Base-by-base conservation (phyloP, 257 asterid genomes). In the Plectranthus barbatus region DNA sequence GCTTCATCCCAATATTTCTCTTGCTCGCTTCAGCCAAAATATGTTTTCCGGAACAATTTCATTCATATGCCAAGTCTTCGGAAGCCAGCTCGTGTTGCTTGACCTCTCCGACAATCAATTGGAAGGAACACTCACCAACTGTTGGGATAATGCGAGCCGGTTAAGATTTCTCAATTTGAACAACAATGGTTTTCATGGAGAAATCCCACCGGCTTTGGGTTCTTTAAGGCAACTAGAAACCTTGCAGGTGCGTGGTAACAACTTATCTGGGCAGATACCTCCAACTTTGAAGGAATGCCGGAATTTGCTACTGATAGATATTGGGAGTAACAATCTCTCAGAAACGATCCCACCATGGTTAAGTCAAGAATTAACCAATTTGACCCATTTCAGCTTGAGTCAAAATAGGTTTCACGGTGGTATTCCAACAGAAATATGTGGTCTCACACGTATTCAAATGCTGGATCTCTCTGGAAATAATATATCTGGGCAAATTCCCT, bases 381-480 rank as follows among this genome's bases (percentile, higher is more conserved):
- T 75, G 65, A 49, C 9, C 0, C 20, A 74, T 56, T 62, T 78
- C n/a, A 53, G 56, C 61, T 54, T 78, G 34, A 50, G 68, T 19
- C 55, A 50, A 18, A 79, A 79, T 26, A 7, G 59, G 2, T 75
- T 75, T 31, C 14, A 39, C 15, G 84, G 78, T 24, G 56, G 34
- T 18, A 72, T 79, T 48, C 83, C 80, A 44, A 57, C 7, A 14
- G 66, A 60, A 60, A 33, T 79, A 3, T 79, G 81, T 17, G 42
- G 14, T 48, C 77, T 70, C 13, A 34, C 62, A n/a, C 5, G 9
- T 21, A 59, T 79, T 41, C 80, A 79, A 42, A 15, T 79, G 41
- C 51, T 79, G 42, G 84, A 79, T 71, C 67, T 79, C 5, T 79
- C 84, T 21, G 33, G 53, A 48, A 76, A 79, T 48, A 56, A 70